Evolutionary conservation across 2,329 filamentous ascomycete species (phyloP).

Genomic region (Colletotrichum sp.): DNA sequence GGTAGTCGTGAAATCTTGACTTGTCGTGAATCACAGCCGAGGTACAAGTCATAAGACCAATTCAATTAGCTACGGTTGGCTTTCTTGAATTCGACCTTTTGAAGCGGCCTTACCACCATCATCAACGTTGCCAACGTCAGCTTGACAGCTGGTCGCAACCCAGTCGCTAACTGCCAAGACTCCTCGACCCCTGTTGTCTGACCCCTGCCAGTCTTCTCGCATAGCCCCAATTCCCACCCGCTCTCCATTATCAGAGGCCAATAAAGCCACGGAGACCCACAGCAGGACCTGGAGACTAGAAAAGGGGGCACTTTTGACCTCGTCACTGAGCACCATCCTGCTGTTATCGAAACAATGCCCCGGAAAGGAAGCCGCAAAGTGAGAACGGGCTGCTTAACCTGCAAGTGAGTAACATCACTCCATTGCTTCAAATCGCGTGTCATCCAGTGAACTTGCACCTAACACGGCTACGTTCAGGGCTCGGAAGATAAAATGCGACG

Average conservation of each 20-base stretch:
- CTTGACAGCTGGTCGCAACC: background rate
- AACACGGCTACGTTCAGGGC: conserved; percentile 39
- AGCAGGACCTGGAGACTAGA: background rate
- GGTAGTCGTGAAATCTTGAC: background rate
- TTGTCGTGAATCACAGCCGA: background rate
- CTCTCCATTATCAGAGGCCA: background rate
- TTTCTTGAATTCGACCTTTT: fast-evolving
- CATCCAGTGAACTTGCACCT: background rate
- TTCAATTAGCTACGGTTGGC: fast-evolving
- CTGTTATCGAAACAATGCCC: background rate
- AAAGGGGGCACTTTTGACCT: background rate
- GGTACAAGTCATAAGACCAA: fast-evolving
- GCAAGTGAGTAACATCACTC: conserved; percentile 52
- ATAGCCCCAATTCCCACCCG: background rate
- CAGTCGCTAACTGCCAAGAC: background rate
- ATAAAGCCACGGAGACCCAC: background rate
- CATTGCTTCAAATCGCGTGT: background rate
- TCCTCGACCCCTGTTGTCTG: background rate
- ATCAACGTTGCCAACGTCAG: background rate
- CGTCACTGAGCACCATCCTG: background rate
- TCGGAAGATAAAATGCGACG: conserved; percentile 62
- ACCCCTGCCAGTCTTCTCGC: background rate
- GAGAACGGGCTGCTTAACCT: conserved; percentile 57
- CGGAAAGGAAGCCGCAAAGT: conserved; percentile 51
- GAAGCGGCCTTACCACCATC: background rate